Conservation (phyloP, 352 stramenopile species). For the Phytophthora crassamura region DNA sequence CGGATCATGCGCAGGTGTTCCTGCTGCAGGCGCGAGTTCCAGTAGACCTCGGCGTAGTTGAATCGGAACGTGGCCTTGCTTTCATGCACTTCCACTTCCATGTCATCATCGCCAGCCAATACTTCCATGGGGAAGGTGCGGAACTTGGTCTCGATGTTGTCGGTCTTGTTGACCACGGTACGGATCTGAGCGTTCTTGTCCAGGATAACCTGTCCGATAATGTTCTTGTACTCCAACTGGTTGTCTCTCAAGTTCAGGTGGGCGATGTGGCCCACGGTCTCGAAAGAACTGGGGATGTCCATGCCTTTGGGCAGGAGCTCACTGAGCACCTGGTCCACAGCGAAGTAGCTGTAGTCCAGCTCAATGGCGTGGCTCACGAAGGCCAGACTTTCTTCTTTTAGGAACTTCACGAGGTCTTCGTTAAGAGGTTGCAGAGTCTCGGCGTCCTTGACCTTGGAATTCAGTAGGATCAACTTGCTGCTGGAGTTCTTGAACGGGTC, state of each 20-base stretch:
- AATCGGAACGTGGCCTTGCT: constrained; percentile 94
- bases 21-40: constrained; percentile 95
- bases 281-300: constrained; percentile 95
- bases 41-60: constrained; percentile 97
- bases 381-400: constrained; percentile 62
- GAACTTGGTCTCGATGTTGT: constrained; percentile 95
- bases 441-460: constrained; percentile 63
- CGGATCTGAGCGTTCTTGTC: constrained; percentile 97
- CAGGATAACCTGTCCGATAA: constrained; percentile 98
- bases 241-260: constrained; percentile 97
- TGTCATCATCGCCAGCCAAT: constrained; percentile 86
- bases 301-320: constrained; percentile 82
- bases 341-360: constrained; percentile 82
- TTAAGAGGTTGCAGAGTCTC: constrained; percentile 61
- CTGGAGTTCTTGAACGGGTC: constrained; percentile 70
- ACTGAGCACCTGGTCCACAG: constrained; percentile 83
- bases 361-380: constrained; percentile 75
- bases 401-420: constrained; percentile 58
- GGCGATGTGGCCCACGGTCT: constrained; percentile 96
- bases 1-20: constrained; percentile 95
- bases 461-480: constrained; percentile 78
- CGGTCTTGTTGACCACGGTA: constrained; percentile 98
- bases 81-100: constrained; percentile 93
- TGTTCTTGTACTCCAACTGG: constrained; percentile 95
- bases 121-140: constrained; percentile 98